Evolutionary conservation across 2,329 filamentous ascomycete species (phyloP).

Genomic region (Microdochium bolleyi): DNA sequence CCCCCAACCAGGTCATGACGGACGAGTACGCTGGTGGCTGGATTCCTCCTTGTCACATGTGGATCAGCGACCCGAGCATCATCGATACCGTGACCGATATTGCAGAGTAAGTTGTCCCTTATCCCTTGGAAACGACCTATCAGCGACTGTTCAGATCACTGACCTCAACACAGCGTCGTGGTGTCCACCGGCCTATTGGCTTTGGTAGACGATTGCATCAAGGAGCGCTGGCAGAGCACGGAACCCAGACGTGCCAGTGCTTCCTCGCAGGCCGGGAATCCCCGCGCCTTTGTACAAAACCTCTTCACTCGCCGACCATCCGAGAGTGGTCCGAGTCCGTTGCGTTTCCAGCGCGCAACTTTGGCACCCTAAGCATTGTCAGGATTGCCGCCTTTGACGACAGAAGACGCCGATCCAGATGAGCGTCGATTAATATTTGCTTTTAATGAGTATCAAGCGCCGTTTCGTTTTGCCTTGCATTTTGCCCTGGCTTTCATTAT

Average conservation of each 20-base stretch:
- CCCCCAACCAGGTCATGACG: conserved; percentile 58
- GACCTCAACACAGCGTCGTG: conserved; percentile 57
- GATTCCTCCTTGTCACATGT: conserved; percentile 85
- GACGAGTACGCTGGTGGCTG: conserved; percentile 78
- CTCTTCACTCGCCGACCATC: conserved; percentile 33
- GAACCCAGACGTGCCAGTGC: conserved; percentile 26
- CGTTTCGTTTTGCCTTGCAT: background rate
- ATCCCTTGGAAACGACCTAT: background rate
- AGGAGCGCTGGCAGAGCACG: conserved; percentile 58
- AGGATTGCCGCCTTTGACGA: background rate
- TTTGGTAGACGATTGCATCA: conserved; percentile 87
- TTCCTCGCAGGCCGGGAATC: conserved; percentile 17
- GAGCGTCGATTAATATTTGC: conserved; percentile 2
- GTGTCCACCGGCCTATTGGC: conserved; percentile 83
- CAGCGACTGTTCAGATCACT: conserved; percentile 10
- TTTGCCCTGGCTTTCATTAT: background rate
- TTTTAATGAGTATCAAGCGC: background rate
- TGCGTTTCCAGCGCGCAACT: conserved; percentile 12
- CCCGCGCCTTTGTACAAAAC: conserved; percentile 26
- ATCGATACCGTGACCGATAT: conserved; percentile 68
- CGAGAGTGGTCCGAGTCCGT: conserved; percentile 26
- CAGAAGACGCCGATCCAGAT: conserved; percentile 2
- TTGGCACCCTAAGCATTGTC: background rate
- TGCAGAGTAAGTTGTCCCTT: conserved; percentile 64
- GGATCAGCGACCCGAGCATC: conserved; percentile 70